Evolutionary conservation across 208 protist species (phyloP), one percentile per base, ranked within the genome.

Genomic region (Leishmania major): DNA sequence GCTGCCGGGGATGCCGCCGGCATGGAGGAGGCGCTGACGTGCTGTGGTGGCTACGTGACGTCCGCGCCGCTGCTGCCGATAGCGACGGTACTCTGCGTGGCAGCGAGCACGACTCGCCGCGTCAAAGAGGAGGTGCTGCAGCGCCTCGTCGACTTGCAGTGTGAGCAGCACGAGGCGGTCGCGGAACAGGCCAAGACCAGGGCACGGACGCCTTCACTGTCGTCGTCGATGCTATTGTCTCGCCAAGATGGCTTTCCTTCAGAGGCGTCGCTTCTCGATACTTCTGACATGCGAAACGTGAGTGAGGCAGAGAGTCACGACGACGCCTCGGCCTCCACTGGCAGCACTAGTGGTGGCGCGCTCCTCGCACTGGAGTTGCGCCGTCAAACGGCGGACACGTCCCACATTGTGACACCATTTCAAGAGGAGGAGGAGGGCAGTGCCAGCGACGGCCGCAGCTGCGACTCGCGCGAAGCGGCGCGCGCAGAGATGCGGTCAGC

Each of bases 71-170:
- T 97, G 66, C 84, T 97, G 84, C 95, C 95, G 28, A 79, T 97
- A 10, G 95, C 95, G 10, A 87, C 91, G 49, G 92, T 96, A 3
- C 81, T 96, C n/a, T 92, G 89, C 77, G 92, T 94, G 35, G 82
- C 84, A 19, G 64, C 80, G n/a, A 78, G 79, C n/a, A 66, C 91
- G 0, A 53, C 88, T 10, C 84, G 87, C 35, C 62, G 69, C 43
- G 72, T 89, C 72, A 96, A 97, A 84, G 93, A 97, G 77, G 80
- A 75, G 62, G 87, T 92, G 60, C 81, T 96, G 71, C 92, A 96
- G 84, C 88, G 92, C 43, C 90, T 97, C 51, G 79, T 95, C 35
- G 88, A 86, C 28, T 83, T 97, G 77, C 93, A 96, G 75, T 87
- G 85, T 3, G 89, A 96, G 82, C 90, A 96, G 86, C 88, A 90